Evolutionary conservation across 2,329 filamentous ascomycete genomes (phyloP).

Genomic region (Colletotrichum sp.): DNA sequence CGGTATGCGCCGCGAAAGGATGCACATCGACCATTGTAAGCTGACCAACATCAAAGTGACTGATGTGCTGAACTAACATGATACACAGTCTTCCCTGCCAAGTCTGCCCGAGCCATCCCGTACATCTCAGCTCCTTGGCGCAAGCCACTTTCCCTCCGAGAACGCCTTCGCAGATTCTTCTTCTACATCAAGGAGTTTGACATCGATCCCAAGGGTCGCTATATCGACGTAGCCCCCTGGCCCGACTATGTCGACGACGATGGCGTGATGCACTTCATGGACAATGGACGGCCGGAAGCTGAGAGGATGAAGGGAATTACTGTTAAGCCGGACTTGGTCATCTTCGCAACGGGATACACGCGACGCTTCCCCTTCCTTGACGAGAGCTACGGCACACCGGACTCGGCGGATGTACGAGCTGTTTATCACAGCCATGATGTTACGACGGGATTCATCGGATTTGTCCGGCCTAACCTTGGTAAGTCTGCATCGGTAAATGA

Average conservation of each 20-base stretch:
- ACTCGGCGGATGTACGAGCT: constrained; percentile 54
- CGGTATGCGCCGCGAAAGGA: constrained; percentile 34
- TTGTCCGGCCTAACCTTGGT: constrained; percentile 49
- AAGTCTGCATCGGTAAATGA: not conserved
- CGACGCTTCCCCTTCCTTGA: constrained; percentile 37
- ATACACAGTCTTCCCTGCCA: constrained; percentile 35
- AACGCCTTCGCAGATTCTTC: constrained; percentile 36
- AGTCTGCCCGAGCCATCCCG: constrained; percentile 35
- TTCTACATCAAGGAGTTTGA: constrained; percentile 29
- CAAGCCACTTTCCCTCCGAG: constrained; percentile 22
- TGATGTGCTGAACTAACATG: not conserved
- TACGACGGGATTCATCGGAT: constrained; percentile 50
- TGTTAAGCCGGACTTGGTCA: constrained; percentile 38
- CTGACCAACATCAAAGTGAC: not conserved
- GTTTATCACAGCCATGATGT: constrained; percentile 50
- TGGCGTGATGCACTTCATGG: constrained; percentile 34
- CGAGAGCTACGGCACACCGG: constrained; percentile 40
- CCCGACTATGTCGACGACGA: constrained; percentile 34
- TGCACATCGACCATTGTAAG: constrained; percentile 21
- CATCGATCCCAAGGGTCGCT: constrained; percentile 25
- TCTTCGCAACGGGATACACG: constrained; percentile 41
- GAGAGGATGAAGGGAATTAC: constrained; percentile 29
- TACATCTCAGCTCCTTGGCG: constrained; percentile 39
- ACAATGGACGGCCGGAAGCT: constrained; percentile 33
- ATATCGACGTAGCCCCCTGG: constrained; percentile 40